Base-by-base conservation (phyloP, 345 rosid species). In the Capsella bursapastoris region DNA sequence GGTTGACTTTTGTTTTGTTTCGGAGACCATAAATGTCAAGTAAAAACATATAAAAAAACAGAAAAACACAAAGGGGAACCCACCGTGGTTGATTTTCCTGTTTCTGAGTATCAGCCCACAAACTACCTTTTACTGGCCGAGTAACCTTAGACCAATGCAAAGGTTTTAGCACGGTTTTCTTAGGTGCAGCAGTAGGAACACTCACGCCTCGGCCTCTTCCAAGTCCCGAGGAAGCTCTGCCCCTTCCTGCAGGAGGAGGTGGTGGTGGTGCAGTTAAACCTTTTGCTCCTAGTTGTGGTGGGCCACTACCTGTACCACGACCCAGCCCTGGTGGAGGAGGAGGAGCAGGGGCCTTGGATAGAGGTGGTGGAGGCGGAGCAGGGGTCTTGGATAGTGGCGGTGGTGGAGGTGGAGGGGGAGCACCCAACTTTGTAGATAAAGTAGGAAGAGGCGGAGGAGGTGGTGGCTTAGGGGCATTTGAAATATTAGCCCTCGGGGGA, bases 81-180 rank as follows among this genome's bases (percentile, higher is more conserved):
- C 63, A 90, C 98, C 97, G 85, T 74, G 95, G 82, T 29, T 86
- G 86, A 82, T 84, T 84, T 67, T 94, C 97, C 70, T 90, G 93
- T 73, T 91, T 85, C 70, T 83, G 90, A 70, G 90, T 82, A 80
- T 94, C 98, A 69, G 95, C 98, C 98, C 98, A 94, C 73, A 94
- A 77, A 85, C 97, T 94, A 62, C 98, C 98, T 82, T 87, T 89
- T 84, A 84, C 64, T 73, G 97, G 84, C 70, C 97, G 88, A 62
- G 96, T 90, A 64, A 94, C 97, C 88, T 94, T 94, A 34, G 87
- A 92, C 98, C 98, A 94, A 82, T 94, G 97, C 57, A 91, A 82
- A 65, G 98, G 97, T 82, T 91, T 94, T 68, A 94, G 73, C 16
- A 86, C 80, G 65, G 88, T 25, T 80, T 71, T 91, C 85, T 86